These are phyloP conservation scores for Tuber microsphaerosporum DNA, from an alignment of 495 filamentous ascomycete species.

Conservation along the genomic window DNA sequence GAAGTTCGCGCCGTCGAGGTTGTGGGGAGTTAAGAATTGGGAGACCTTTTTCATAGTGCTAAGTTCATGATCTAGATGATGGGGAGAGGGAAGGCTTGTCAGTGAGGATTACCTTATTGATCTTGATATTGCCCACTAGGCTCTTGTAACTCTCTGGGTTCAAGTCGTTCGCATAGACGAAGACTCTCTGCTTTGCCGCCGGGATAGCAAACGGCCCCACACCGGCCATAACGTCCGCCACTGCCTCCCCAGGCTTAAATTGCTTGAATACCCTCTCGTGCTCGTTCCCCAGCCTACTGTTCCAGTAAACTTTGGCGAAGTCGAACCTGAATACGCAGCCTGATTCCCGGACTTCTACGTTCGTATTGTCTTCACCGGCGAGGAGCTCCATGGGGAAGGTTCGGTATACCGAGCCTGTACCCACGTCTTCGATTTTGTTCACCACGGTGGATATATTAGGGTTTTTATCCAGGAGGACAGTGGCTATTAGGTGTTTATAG, in stretches of 20 bases:
- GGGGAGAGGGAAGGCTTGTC: neutral
- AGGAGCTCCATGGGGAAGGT: conserved; percentile 94
- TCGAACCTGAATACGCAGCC: conserved; percentile 62
- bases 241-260: conserved; percentile 76
- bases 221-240: conserved; percentile 96
- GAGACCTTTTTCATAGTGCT: conserved; percentile 49
- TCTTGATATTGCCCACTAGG: conserved; percentile 59
- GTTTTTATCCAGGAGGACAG: conserved; percentile 85
- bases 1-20: conserved; percentile 71
- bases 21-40: conserved; percentile 68
- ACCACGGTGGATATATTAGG: conserved; percentile 72
- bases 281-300: conserved; percentile 78
- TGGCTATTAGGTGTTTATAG: conserved; percentile 74
- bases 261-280: conserved; percentile 70
- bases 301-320: conserved; percentile 94
- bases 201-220: conserved; percentile 93
- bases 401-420: conserved; percentile 72
- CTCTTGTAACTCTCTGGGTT: conserved; percentile 78
- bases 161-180: conserved; percentile 94
- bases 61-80: conserved; percentile 1
- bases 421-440: conserved; percentile 88
- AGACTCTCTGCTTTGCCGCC: conserved; percentile 79
- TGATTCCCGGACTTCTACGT: conserved; percentile 64
- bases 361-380: conserved; percentile 66
- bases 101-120: conserved; percentile 62